Conservation (phyloP, 768 basidiomycete species). For the Strobilomyces dryophilus region DNA sequence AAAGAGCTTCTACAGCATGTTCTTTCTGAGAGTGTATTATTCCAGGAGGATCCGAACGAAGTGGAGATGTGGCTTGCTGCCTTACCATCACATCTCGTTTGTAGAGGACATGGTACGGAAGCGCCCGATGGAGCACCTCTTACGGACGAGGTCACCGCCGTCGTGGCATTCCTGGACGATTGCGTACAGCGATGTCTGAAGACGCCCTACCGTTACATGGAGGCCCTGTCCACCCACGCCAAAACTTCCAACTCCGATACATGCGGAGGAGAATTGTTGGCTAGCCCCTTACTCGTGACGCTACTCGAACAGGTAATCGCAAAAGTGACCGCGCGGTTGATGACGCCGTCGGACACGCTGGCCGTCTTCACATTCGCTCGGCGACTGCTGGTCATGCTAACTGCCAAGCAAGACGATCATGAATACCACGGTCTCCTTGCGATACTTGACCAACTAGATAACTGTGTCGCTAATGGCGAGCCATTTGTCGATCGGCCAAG, state of each 20-base stretch:
- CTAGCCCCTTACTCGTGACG: slow-evolving; percentile 78
- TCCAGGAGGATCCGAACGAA: slow-evolving; percentile 73
- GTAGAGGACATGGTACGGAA: slow-evolving; percentile 33
- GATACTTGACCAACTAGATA: slow-evolving; percentile 36
- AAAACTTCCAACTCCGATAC: slow-evolving; percentile 8
- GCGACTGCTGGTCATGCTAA: slow-evolving; percentile 55
- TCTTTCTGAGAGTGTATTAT: slow-evolving; percentile 72
- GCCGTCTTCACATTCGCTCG: slow-evolving; percentile 62
- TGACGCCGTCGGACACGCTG: slow-evolving; percentile 58
- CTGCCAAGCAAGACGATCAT: slow-evolving; percentile 48
- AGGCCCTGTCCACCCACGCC: slow-evolving; percentile 48
- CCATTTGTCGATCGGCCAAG: slow-evolving; percentile 34
- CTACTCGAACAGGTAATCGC: slow-evolving; percentile 74
- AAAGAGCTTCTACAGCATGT: slow-evolving; percentile 54
- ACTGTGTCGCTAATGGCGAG: slow-evolving; percentile 24
- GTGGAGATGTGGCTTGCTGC: slow-evolving; percentile 69
- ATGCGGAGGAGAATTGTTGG: slow-evolving; percentile 32
- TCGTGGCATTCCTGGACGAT: slow-evolving; percentile 76
- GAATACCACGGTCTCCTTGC: slow-evolving; percentile 31
- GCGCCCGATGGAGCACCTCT: slow-evolving; percentile 52
- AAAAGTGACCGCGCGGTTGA: slow-evolving; percentile 52
- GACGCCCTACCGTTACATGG: slow-evolving; percentile 83
- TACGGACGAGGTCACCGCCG: slow-evolving; percentile 51
- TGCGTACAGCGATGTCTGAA: slow-evolving; percentile 79
- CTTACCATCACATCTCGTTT: slow-evolving; percentile 43